Evolutionary conservation across 352 stramenopile species (phyloP).

Genomic region (Pythium volutum): DNA sequence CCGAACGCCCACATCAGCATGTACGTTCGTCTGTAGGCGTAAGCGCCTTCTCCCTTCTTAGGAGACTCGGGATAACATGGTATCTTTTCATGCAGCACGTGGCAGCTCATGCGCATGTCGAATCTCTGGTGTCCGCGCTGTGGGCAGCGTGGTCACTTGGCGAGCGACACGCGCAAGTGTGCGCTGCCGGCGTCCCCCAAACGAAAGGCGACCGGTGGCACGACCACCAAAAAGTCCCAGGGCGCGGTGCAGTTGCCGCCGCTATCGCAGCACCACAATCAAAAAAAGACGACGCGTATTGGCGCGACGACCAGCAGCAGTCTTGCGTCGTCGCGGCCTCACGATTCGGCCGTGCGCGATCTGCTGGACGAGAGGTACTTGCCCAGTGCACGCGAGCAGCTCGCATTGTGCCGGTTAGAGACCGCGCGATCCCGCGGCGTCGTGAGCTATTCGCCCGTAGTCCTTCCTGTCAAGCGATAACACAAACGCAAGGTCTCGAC

Average conservation of each 20-base stretch:
- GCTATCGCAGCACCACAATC: not conserved
- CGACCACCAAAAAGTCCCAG: constrained; percentile 7
- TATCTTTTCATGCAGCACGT: constrained; percentile 40
- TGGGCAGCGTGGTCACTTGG: constrained; percentile 50
- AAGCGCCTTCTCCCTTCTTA: not conserved
- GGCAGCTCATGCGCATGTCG: constrained; percentile 75
- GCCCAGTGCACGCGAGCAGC: constrained; percentile 51
- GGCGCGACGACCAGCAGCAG: constrained; percentile 7
- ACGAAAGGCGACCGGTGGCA: not conserved
- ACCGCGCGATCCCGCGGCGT: not conserved
- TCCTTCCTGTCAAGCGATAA: not conserved
- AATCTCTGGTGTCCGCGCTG: constrained; percentile 59
- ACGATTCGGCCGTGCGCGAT: constrained; percentile 33
- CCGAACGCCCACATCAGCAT: constrained; percentile 68
- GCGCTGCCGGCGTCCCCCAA: constrained; percentile 18
- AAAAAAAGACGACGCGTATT: constrained; percentile 18
- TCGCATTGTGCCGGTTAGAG: constrained; percentile 35
- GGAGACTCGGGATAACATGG: no score
- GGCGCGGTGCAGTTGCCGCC: constrained; percentile 2
- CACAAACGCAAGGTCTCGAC: constrained; percentile 2
- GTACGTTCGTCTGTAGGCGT: constrained; percentile 28
- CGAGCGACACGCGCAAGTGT: constrained; percentile 47
- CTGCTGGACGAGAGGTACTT: constrained; percentile 65
- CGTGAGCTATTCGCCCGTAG: not conserved
- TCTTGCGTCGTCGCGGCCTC: not conserved